phyloP scores from a whole-genome alignment of 768 basidiomycete genomes.

The Mycena albidolilacea region DNA sequence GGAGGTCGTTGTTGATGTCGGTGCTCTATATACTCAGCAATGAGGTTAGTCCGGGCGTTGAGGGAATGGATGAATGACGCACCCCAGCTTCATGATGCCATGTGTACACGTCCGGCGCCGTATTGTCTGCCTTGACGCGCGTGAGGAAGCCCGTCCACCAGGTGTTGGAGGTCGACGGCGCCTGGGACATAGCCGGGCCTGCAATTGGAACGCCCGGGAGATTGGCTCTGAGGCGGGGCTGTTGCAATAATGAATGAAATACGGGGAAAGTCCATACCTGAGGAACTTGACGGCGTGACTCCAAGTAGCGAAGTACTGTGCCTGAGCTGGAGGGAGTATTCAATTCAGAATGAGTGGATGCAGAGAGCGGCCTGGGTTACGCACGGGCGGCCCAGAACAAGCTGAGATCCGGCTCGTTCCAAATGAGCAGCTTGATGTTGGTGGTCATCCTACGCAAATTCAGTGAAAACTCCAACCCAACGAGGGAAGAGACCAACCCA shows the following conservation, averaged over 20 bases:
- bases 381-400: conserved; percentile 40
- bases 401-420: conserved; percentile 42
- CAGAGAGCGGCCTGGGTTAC: not conserved
- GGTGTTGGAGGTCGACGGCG: conserved; percentile 33
- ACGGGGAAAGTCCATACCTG: conserved; percentile 8
- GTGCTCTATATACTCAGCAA: conserved; percentile 37
- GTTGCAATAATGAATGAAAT: not conserved
- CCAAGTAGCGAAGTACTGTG: conserved; percentile 40
- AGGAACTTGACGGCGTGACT: conserved; percentile 37
- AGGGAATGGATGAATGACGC: not conserved
- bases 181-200: conserved; percentile 33
- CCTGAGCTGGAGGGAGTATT: conserved; percentile 15
- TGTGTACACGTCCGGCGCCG: conserved; percentile 41
- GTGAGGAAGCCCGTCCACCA: conserved; percentile 44
- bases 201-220: conserved; percentile 39
- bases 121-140: conserved; percentile 32
- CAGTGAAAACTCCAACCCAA: not conserved
- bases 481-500: not conserved
- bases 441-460: conserved; percentile 35
- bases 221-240: conserved; percentile 23
- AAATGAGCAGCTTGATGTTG: conserved; percentile 40
- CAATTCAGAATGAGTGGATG: not conserved
- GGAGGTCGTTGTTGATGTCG: conserved; percentile 40
- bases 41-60: too few species aligned
- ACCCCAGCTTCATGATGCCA: conserved; percentile 43